Evolutionary conservation across 345 rosid species (phyloP), one percentile per base, ranked within the genome.

Genomic region (Diplotaxis tenuifolia): DNA sequence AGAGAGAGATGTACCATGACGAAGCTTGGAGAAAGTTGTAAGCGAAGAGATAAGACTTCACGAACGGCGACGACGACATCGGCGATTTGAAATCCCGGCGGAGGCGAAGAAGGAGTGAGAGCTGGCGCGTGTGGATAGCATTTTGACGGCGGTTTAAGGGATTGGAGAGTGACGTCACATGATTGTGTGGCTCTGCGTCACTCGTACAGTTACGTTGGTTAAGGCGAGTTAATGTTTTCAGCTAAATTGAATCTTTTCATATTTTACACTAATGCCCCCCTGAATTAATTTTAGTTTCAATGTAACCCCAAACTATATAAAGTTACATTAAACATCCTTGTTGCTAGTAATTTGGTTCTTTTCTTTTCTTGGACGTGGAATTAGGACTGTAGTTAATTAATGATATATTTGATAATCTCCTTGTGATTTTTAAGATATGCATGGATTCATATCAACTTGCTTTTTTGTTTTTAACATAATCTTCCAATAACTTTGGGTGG

Each of bases 21-120:
- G 84, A 29, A 64, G 89, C 85, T 73, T 87, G 97, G 69, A 91
- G 80, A 62, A 87, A 81, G 66, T 94, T 94, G 91, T 89, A 91
- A 54, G 77, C 52, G 65, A 88, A 63, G 75, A 91, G 93, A 81
- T 89, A 89, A 75, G 79, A 82, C 72, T 79, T 86, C 27, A 76
- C 54, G 6, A 76, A 60, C 29, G 38, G 29, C 64, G 79, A 32
- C 69, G 78, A 36, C 86, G 80, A 83, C 36, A 34, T 25, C 73
- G 45, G 29, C 27, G 73, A 36, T 70, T 4, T 2, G 19, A 42
- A 47, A 32, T 4, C 38, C 25, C 63, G 68, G 52, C 71, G 72
- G 54, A 55, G 23, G 23, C 58, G 21, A 62, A 47, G 22, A 12
- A n/a, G n/a, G n/a, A n/a, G n/a, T n/a, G 68, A 31, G 27, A 1